A percentile compares a stretch with the other conserved stretches of the same genome.
Evolutionary conservation across 768 basidiomycete genomes (phyloP).

Genomic region (Lactarius hengduanensis): DNA sequence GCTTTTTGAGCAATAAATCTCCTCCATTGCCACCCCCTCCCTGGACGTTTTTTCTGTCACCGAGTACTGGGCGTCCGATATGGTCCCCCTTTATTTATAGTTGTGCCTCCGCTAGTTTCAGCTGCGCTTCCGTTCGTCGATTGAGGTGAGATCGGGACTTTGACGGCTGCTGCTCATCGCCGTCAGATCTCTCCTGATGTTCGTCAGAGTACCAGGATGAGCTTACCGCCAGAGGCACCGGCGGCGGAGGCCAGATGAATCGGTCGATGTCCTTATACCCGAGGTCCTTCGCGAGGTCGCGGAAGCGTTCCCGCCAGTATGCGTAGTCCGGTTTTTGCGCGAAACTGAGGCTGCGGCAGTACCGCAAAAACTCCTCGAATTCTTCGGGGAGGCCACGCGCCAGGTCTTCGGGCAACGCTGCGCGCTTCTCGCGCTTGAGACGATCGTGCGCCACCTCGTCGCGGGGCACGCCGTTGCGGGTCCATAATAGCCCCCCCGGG

Average conservation of each 20-base stretch:
- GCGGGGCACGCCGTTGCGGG: slow-evolving; percentile 76
- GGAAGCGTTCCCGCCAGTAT: slow-evolving; percentile 63
- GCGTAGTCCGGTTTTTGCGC: slow-evolving; percentile 67
- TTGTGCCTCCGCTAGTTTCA: neutral
- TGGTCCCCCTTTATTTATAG: slow-evolving; percentile 38
- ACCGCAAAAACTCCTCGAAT: slow-evolving; percentile 75
- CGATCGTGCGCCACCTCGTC: slow-evolving; percentile 61
- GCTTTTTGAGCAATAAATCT: slow-evolving; percentile 17
- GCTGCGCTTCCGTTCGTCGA: neutral
- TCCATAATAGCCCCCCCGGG: slow-evolving; percentile 74
- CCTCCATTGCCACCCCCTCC: neutral
- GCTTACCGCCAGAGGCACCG: slow-evolving; percentile 29
- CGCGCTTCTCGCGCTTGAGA: slow-evolving; percentile 53
- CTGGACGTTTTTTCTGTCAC: slow-evolving; percentile 28
- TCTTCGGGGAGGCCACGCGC: slow-evolving; percentile 66
- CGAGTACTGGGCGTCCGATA: slow-evolving; percentile 23
- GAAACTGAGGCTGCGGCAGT: slow-evolving; percentile 64
- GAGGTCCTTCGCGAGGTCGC: slow-evolving; percentile 54
- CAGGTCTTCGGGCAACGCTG: slow-evolving; percentile 60
- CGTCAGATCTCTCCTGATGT: neutral
- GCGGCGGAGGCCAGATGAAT: slow-evolving; percentile 69
- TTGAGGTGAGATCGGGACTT: slow-evolving; percentile 38
- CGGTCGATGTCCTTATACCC: slow-evolving; percentile 58
- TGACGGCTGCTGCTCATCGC: slow-evolving; percentile 3
- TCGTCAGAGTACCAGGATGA: slow-evolving; percentile 9